A percentile compares a stretch with the other conserved stretches of the same genome.
These are phyloP conservation scores for Collybiopsis confluens DNA, from an alignment of 768 basidiomycete species.

Conservation along the genomic window DNA sequence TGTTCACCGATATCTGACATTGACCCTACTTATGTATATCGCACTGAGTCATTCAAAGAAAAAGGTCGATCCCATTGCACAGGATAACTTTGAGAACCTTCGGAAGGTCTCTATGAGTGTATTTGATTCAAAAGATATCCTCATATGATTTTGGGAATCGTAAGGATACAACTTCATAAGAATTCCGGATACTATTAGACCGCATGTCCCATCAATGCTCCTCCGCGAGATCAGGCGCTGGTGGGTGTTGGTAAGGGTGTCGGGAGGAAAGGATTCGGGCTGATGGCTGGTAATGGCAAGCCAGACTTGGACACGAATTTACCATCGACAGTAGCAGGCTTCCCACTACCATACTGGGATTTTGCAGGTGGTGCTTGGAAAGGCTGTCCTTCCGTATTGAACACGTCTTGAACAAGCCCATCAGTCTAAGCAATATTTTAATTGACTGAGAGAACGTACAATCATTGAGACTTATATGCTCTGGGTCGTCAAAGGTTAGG, in stretches of 20 bases:
- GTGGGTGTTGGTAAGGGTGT: neutral
- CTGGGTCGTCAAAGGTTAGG: conserved; percentile 50
- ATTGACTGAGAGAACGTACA: conserved; percentile 22
- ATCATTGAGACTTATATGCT: conserved; percentile 41
- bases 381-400: conserved; percentile 73
- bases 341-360: conserved; percentile 26
- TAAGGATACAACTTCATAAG: no score
- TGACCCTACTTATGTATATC: no score
- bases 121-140: no score
- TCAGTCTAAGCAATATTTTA: neutral
- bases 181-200: no score
- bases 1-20: no score
- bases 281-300: conserved; percentile 22
- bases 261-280: conserved; percentile 17
- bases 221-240: neutral
- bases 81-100: no score
- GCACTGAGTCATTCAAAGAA: no score
- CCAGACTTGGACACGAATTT: conserved; percentile 14
- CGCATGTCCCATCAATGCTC: neutral
- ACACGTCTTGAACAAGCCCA: conserved; percentile 38
- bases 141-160: no score
- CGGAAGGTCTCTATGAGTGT: no score
- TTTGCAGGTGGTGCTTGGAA: conserved; percentile 51
- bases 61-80: no score
- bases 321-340: conserved; percentile 14